Percentiles rank a stretch among this genome's conserved stretches.
phyloP scores from a whole-genome alignment of 2,329 filamentous ascomycete genomes.

The Fusarium falciforme region DNA sequence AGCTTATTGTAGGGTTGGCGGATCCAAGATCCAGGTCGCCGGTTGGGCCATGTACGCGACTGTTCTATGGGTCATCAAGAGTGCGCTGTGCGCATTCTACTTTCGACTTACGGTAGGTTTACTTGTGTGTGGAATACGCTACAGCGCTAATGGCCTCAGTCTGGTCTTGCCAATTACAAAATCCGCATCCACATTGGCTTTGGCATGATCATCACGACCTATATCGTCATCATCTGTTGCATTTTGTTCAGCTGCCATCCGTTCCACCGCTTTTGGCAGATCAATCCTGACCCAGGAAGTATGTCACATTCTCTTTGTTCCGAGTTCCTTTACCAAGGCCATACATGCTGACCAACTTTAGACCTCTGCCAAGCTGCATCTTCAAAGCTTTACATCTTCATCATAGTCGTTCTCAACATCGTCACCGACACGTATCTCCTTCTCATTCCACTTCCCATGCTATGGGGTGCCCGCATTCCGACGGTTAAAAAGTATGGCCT shows the following conservation, averaged over 20 bases:
- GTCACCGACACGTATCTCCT: slow-evolving; percentile 55
- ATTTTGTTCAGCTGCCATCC: slow-evolving; percentile 51
- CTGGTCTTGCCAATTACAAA: slow-evolving; percentile 35
- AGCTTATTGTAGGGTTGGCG: slow-evolving; percentile 53
- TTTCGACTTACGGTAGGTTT: slow-evolving; percentile 58
- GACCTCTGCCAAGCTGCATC: slow-evolving; percentile 54
- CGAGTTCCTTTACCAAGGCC: no score
- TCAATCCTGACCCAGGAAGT: slow-evolving; percentile 56
- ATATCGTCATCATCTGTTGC: slow-evolving; percentile 47
- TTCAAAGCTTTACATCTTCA: slow-evolving; percentile 54
- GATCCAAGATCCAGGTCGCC: slow-evolving; percentile 64
- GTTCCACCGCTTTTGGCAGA: slow-evolving; percentile 55
- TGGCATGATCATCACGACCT: slow-evolving; percentile 47
- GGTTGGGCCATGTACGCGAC: slow-evolving; percentile 64
- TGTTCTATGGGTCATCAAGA: slow-evolving; percentile 64
- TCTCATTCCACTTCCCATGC: slow-evolving; percentile 58
- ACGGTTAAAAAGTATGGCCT: slow-evolving; percentile 63
- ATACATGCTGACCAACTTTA: slow-evolving; percentile 37
- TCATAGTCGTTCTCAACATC: slow-evolving; percentile 51
- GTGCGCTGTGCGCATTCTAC: slow-evolving; percentile 64
- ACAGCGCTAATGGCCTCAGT: slow-evolving; percentile 43
- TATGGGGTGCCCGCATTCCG: slow-evolving; percentile 63
- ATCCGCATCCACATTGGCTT: slow-evolving; percentile 48
- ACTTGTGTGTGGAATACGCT: slow-evolving; percentile 38
- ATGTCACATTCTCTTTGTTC: no score